Conservation (phyloP, 768 basidiomycete species). For the Clavulina sp. region DNA sequence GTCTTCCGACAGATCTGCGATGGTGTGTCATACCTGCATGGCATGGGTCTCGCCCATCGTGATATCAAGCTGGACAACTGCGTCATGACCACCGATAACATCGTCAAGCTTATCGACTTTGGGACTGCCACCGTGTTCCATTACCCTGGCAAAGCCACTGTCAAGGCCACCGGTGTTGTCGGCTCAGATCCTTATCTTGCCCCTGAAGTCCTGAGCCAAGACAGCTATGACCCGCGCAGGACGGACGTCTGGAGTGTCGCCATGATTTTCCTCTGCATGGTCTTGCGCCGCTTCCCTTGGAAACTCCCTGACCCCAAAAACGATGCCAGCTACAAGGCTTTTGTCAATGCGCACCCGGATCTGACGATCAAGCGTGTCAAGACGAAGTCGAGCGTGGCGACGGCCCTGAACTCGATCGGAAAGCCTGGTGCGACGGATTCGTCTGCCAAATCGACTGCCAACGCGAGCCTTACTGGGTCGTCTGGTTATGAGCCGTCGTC, state of each 20-base stretch:
- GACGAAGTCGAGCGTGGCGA: neutral
- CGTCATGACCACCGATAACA: slow-evolving; percentile 88
- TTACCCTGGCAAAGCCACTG: slow-evolving; percentile 76
- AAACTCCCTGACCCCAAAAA: slow-evolving; percentile 91
- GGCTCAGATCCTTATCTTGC: slow-evolving; percentile 98
- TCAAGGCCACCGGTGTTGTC: slow-evolving; percentile 75
- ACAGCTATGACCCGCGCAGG: slow-evolving; percentile 85
- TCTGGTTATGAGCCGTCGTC: neutral
- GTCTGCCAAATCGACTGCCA: neutral
- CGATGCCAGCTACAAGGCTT: slow-evolving; percentile 80
- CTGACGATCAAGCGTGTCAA: slow-evolving; percentile 37
- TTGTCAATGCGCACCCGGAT: slow-evolving; percentile 86
- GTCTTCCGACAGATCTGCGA: slow-evolving; percentile 98
- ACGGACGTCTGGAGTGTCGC: slow-evolving; percentile 98
- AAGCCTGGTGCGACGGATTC: slow-evolving; percentile 1
- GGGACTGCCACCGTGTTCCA: slow-evolving; percentile 99
- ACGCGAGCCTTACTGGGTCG: slow-evolving; percentile 3
- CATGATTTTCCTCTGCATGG: slow-evolving; percentile 99
- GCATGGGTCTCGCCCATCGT: slow-evolving; percentile 92
- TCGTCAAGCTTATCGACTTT: slow-evolving; percentile 98
- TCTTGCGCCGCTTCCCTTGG: slow-evolving; percentile 95
- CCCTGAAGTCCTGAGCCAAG: slow-evolving; percentile 73
- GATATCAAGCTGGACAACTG: slow-evolving; percentile 99
- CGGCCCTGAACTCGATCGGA: neutral
- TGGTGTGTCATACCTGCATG: slow-evolving; percentile 95